Percentiles rank a stretch among this genome's conserved stretches.
Evolutionary conservation across 352 stramenopile species (phyloP).

Genomic region (Nothophytophthora sp.): DNA sequence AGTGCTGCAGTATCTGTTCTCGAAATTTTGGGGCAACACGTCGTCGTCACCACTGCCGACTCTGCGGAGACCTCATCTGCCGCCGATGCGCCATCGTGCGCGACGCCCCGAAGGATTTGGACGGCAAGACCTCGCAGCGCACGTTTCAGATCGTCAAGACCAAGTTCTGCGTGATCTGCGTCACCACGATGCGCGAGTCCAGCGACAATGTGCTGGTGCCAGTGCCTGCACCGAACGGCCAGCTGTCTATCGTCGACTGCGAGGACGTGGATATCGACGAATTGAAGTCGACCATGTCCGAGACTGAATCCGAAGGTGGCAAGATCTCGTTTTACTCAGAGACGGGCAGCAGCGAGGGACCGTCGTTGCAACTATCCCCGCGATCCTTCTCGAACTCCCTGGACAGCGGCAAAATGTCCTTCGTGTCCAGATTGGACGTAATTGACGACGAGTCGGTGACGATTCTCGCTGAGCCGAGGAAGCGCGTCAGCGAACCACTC

Average conservation of each 20-base stretch:
- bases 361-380: constrained; percentile 21
- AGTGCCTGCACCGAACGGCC: constrained; percentile 20
- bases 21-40: constrained; percentile 62
- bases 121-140: constrained; percentile 21
- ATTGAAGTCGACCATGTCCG: constrained; percentile 33
- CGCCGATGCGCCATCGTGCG: constrained; percentile 65
- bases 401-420: constrained; percentile 34
- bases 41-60: constrained; percentile 69
- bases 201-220: constrained; percentile 19
- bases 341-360: constrained; percentile 25
- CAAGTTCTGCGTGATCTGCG: constrained; percentile 69
- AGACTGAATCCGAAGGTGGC: constrained; percentile 52
- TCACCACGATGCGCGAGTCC: constrained; percentile 57
- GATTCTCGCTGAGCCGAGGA: constrained; percentile 20
- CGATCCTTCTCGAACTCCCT: constrained; percentile 23
- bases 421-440: constrained; percentile 35
- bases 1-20: constrained; percentile 64
- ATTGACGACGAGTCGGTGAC: constrained; percentile 32
- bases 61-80: constrained; percentile 85
- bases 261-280: constrained; percentile 13
- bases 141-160: constrained; percentile 62
- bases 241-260: constrained; percentile 27
- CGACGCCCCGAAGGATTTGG: constrained; percentile 34
- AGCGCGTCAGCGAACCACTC: constrained; percentile 15
- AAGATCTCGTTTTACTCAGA: constrained; percentile 39